A percentile compares a stretch with the other conserved stretches of the same genome.
Evolutionary conservation across 225 moss, liverwort and hornwort species (phyloP).

Genomic region (Polytrichum formosum): DNA sequence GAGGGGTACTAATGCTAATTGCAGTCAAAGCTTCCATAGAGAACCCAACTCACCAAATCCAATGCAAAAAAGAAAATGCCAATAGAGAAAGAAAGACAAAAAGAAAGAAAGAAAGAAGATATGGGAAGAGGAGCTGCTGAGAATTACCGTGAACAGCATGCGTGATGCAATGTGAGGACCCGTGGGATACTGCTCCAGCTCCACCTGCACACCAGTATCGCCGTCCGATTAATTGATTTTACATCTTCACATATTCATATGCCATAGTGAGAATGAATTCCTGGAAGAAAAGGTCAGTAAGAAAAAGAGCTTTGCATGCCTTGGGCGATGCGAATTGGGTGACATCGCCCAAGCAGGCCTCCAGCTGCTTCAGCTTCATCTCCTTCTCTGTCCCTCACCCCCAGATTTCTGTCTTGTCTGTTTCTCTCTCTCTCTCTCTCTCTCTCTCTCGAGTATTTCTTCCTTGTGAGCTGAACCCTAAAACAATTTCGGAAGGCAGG

Average conservation of each 20-base stretch:
- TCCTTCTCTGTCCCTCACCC: too few relatives aligned
- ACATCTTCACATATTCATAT: not conserved
- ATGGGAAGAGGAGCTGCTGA: not conserved
- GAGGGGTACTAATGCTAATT: too few relatives aligned
- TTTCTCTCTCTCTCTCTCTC: not conserved
- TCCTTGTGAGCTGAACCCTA: too few relatives aligned
- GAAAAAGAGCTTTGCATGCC: slow-evolving; percentile 18
- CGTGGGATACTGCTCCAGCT: slow-evolving; percentile 95
- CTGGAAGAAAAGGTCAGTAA: not conserved
- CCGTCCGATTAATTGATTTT: not conserved
- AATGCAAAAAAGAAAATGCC: too few relatives aligned
- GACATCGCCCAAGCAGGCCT: slow-evolving; percentile 67
- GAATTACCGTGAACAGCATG: slow-evolving; percentile 78
- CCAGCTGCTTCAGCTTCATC: slow-evolving; percentile 99
- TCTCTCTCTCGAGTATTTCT: too few relatives aligned
- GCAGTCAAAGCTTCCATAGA: too few relatives aligned
- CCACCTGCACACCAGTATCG: slow-evolving; percentile 45
- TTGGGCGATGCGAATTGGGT: slow-evolving; percentile 72
- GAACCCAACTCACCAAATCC: too few relatives aligned
- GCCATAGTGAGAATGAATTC: not conserved
- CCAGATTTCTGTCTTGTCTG: not conserved
- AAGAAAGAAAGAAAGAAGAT: too few relatives aligned
- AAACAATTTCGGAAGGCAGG: too few relatives aligned
- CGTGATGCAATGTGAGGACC: slow-evolving; percentile 95
- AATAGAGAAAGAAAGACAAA: too few relatives aligned